Evolutionary conservation across 2,329 filamentous ascomycete species (phyloP).

Genomic region (Exserohilum turcica): DNA sequence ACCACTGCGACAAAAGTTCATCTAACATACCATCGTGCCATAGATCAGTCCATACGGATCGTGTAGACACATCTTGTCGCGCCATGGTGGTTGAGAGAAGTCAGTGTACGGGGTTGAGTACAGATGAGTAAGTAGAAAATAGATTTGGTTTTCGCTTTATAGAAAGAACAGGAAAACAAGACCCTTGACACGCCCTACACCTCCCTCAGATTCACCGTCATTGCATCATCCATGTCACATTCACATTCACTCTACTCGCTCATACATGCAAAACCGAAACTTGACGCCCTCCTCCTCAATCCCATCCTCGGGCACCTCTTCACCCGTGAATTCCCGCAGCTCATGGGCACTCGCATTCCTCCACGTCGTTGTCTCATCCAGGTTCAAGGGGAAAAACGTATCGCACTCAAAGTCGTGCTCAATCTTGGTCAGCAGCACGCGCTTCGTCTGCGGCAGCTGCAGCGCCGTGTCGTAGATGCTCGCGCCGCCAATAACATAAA

Average conservation of each 20-base stretch:
- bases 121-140: neutral
- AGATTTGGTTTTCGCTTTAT: neutral
- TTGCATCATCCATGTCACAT: neutral
- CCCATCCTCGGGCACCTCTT: constrained; percentile 62
- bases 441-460: constrained; percentile 59
- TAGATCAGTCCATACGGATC: constrained; percentile 6
- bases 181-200: neutral
- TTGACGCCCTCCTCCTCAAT: constrained; percentile 67
- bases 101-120: neutral
- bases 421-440: constrained; percentile 74
- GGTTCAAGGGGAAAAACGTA: constrained; percentile 69
- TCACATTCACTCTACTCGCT: constrained; percentile 33
- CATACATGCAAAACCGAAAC: constrained; percentile 78
- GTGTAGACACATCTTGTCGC: neutral
- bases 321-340: constrained; percentile 68
- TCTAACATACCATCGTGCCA: constrained; percentile 5
- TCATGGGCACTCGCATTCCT: constrained; percentile 56
- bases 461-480: constrained; percentile 81
- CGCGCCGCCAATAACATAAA: constrained; percentile 89
- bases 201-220: neutral
- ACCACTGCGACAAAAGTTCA: neutral
- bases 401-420: constrained; percentile 75
- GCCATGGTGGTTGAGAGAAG: neutral
- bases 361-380: constrained; percentile 61
- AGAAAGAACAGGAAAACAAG: neutral